Conservation (phyloP, 2,329 filamentous ascomycete species). For the Colletotrichum salicis region DNA sequence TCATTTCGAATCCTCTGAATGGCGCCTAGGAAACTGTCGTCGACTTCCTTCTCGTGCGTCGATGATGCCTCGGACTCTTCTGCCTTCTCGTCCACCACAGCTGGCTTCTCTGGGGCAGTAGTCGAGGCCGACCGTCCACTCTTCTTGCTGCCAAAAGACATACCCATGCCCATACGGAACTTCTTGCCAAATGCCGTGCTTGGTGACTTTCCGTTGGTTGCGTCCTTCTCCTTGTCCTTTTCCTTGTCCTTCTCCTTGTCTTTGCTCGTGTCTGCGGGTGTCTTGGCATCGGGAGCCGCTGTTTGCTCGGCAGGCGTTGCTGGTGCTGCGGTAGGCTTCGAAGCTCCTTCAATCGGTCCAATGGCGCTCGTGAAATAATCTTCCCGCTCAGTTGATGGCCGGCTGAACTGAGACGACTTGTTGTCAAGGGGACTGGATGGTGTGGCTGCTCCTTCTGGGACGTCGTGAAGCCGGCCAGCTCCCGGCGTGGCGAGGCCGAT, state of each 20-base stretch:
- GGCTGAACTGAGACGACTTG: constrained; percentile 64
- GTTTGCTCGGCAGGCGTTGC: constrained; percentile 58
- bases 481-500: constrained; percentile 82
- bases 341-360: constrained; percentile 57
- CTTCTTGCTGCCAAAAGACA: constrained; percentile 84
- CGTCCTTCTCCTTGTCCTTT: constrained; percentile 56
- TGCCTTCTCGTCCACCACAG: constrained; percentile 79
- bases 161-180: constrained; percentile 76
- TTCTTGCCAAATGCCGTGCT: constrained; percentile 82
- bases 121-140: constrained; percentile 75
- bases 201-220: constrained; percentile 65
- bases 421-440: constrained; percentile 63
- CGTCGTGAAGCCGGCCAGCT: constrained; percentile 53
- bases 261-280: constrained; percentile 53
- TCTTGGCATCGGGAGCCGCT: constrained; percentile 53
- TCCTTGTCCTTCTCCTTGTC: constrained; percentile 57
- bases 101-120: constrained; percentile 76
- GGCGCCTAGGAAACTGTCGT: constrained; percentile 78
- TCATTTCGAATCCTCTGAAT: constrained; percentile 78
- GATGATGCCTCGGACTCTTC: constrained; percentile 73
- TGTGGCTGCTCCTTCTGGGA: constrained; percentile 58
- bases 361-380: constrained; percentile 83
- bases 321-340: constrained; percentile 60
- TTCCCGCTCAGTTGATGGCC: constrained; percentile 70
- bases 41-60: constrained; percentile 76